Evolutionary conservation across 352 stramenopile genomes (phyloP), one percentile per base, ranked within the genome.

Genomic region (Phytopythium cucurbitacearum): DNA sequence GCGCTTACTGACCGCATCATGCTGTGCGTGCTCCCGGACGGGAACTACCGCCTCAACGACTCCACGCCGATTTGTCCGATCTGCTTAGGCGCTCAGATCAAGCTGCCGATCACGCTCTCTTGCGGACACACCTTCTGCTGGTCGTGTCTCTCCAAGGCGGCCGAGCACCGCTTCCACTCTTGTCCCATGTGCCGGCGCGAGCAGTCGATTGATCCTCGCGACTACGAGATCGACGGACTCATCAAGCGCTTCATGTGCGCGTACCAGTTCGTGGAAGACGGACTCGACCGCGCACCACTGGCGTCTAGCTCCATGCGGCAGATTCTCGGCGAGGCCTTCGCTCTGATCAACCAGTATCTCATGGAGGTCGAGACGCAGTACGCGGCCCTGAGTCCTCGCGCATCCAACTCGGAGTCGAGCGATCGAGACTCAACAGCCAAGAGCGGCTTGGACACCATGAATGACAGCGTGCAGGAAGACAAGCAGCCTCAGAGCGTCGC

Each of bases 41-140:
- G 79, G 3, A 87, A 86, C 63, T 87, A 84, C 38, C 68, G 64
- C 7, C 73, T 86, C 16, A 68, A 67, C 15, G 51, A 69, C 32
- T 47, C 68, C 41, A 51, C 76, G 0, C 63, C 79, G 2, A 77
- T 75, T 46, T 92, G 81, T 39, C 81, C 79, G 3, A 90, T 92
- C 49, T 92, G 81, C 48, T 63, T 92, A 6, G 71, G 69, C 37
- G 49, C 47, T 9, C 61, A 86, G n/a, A 62, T 87, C 45, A 87
- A 88, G 61, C 82, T 64, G 8, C 74, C 79, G 3, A 85, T 92
- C 56, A 87, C 81, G 43, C 61, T 92, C 21, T 73, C 73, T 0
- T 92, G 81, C 55, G 66, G 61, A 5, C 81, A 92, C 66, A 87
- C 79, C 0, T 92, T 92, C 51, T 92, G 81, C 57, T 92, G 81